Evolutionary conservation across 805 yeast genomes (phyloP).

Genomic region (Kuraishia cidri): DNA sequence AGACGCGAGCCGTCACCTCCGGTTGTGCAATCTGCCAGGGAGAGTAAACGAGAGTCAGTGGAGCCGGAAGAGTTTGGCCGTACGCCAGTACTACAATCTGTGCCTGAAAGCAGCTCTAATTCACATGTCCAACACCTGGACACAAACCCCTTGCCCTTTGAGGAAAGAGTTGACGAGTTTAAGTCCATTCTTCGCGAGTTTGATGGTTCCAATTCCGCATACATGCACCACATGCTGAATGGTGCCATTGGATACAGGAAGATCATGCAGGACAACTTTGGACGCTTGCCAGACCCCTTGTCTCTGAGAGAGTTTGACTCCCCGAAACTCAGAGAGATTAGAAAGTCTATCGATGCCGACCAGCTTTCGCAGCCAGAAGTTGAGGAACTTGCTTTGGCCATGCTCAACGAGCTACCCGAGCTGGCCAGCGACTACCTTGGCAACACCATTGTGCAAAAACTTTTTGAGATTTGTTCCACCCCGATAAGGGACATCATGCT

Average conservation of each 20-base stretch:
- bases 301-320: conserved; percentile 73
- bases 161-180: not conserved
- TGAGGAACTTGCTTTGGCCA: conserved; percentile 74
- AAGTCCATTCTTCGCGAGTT: not conserved
- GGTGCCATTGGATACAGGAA: conserved; percentile 34
- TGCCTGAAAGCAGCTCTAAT: no score
- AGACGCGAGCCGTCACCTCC: conserved; percentile 11
- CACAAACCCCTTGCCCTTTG: not conserved
- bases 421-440: conserved; percentile 90
- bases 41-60: no score
- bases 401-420: conserved; percentile 86
- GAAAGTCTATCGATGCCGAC: conserved; percentile 62
- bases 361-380: conserved; percentile 48
- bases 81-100: conserved; percentile 1
- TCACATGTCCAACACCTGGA: no score
- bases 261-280: conserved; percentile 39
- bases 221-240: conserved; percentile 35
- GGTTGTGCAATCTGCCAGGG: no score
- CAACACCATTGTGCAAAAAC: conserved; percentile 89
- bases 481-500: conserved; percentile 75
- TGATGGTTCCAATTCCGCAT: conserved; percentile 6
- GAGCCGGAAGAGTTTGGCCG: conserved; percentile 3
- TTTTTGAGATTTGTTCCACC: conserved; percentile 65
- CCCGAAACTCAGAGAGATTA: conserved; percentile 76
- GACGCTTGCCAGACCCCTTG: conserved; percentile 70